Conservation (phyloP, 2,329 filamentous ascomycete species). For the Colletotrichum sp. region DNA sequence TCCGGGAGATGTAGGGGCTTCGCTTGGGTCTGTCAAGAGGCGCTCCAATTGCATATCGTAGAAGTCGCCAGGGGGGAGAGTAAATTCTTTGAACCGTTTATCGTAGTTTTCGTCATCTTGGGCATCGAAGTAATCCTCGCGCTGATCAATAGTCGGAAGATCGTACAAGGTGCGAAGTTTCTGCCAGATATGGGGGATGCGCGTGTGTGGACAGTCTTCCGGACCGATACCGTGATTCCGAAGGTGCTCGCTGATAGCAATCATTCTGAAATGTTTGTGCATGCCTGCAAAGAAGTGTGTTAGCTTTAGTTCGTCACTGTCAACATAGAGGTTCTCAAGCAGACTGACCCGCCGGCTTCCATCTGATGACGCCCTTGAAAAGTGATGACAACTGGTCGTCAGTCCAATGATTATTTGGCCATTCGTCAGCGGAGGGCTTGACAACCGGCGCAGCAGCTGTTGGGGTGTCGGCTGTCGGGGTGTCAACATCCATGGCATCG, state of each 20-base stretch:
- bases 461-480: conserved; percentile 57
- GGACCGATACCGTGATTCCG: conserved; percentile 81
- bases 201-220: conserved; percentile 75
- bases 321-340: background rate
- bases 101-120: conserved; percentile 63
- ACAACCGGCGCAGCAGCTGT: conserved; percentile 41
- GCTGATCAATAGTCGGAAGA: conserved; percentile 83
- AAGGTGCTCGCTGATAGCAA: conserved; percentile 81
- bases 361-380: conserved; percentile 90
- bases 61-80: conserved; percentile 57
- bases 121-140: conserved; percentile 66
- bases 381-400: conserved; percentile 93
- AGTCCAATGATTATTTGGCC: conserved; percentile 79
- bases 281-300: conserved; percentile 63
- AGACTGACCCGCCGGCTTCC: conserved; percentile 86
- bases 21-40: conserved; percentile 48
- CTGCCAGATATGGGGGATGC: conserved; percentile 89
- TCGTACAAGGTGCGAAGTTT: conserved; percentile 88
- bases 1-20: conserved; percentile 52
- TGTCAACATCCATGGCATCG: conserved; percentile 66
- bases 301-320: conserved; percentile 21
- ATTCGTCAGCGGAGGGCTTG: conserved; percentile 42
- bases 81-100: conserved; percentile 70
- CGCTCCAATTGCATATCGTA: conserved; percentile 51
- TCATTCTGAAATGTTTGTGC: conserved; percentile 93